Evolutionary conservation across 305 asterid genomes (phyloP).

Genomic region (Andrographis paniculata): DNA sequence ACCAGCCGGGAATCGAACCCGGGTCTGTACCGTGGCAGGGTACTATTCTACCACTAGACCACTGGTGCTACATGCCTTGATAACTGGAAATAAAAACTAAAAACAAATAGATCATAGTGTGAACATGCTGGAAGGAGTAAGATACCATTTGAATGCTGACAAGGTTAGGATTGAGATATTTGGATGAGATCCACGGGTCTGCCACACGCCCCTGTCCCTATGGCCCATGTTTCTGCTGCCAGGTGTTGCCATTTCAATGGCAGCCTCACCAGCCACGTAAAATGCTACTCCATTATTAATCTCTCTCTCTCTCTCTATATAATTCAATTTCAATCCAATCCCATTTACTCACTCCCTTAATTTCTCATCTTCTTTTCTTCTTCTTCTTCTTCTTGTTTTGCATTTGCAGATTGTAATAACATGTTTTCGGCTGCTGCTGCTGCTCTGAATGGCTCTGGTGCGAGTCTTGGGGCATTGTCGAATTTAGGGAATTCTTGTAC

Average conservation of each 20-base stretch:
- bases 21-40: constrained; percentile 67
- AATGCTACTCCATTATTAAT: too few species aligned
- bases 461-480: constrained; percentile 22
- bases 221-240: too few species aligned
- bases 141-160: constrained; percentile 1
- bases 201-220: constrained; percentile 4
- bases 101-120: constrained; percentile 18
- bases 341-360: background rate
- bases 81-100: background rate
- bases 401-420: background rate
- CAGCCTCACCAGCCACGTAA: constrained; percentile 5
- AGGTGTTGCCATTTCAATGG: constrained; percentile 38
- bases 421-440: constrained; percentile 48
- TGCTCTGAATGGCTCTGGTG: too few species aligned
- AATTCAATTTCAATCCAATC: constrained; percentile 8
- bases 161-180: background rate
- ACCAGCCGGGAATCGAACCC: constrained; percentile 68
- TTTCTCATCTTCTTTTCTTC: background rate
- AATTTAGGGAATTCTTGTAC: background rate
- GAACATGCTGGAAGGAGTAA: constrained; percentile 14
- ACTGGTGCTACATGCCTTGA: constrained; percentile 26
- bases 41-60: constrained; percentile 59
- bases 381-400: background rate
- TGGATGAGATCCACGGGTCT: background rate
- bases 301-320: constrained; percentile 28